A percentile compares a stretch with the other conserved stretches of the same genome.
These are phyloP conservation scores for Canna indica DNA, from an alignment of 176 grass and related monocot species.

Conservation along the genomic window DNA sequence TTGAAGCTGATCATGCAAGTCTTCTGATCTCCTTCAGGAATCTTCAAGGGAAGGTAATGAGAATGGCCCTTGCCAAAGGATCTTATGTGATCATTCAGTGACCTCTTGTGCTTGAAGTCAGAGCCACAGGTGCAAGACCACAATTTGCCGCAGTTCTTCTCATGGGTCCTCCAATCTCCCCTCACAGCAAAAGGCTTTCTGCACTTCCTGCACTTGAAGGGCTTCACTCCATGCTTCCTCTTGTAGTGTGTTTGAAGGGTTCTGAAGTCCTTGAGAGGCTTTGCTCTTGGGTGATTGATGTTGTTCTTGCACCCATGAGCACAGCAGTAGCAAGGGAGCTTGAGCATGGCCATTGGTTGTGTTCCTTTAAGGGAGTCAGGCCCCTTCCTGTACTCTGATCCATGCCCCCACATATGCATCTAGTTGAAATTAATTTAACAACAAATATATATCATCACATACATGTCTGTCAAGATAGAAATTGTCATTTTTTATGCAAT, in stretches of 20 bases:
- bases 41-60: constrained; percentile 6
- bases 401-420: constrained; percentile 99
- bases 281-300: constrained; percentile 54
- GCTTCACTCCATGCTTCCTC: constrained; percentile 81
- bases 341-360: constrained; percentile 72
- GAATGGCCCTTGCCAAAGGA: constrained; percentile 54
- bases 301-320: constrained; percentile 84
- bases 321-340: constrained; percentile 91
- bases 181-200: constrained; percentile 88
- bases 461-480: too few species aligned
- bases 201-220: constrained; percentile 85
- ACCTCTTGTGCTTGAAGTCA: constrained; percentile 96
- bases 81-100: constrained; percentile 76
- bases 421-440: constrained; percentile 4
- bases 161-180: constrained; percentile 96
- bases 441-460: too few species aligned
- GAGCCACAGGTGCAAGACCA: constrained; percentile 94
- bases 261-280: constrained; percentile 86
- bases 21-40: constrained; percentile 11
- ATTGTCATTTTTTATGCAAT: too few species aligned
- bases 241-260: constrained; percentile 96
- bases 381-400: constrained; percentile 83
- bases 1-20: constrained; percentile 49
- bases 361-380: constrained; percentile 83
- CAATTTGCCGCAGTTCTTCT: constrained; percentile 92